A percentile compares a stretch with the other conserved stretches of the same genome.
These are phyloP conservation scores for Cafeteria roenbergensis DNA, from an alignment of 108 stramenopile species.

Conservation along the genomic window DNA sequence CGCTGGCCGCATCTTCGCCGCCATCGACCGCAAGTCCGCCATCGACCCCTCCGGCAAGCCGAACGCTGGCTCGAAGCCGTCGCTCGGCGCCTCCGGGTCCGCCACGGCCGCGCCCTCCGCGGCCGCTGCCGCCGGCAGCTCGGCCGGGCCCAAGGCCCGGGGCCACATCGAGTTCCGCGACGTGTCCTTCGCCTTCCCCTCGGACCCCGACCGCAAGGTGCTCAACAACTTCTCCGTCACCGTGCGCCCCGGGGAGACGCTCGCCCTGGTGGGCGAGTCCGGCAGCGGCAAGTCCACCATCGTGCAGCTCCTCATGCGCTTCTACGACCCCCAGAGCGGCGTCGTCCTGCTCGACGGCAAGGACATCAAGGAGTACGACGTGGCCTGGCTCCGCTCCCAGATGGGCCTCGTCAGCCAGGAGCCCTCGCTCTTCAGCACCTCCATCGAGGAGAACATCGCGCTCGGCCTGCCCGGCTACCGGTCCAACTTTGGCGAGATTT, in stretches of 20 bases:
- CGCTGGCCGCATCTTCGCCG: conserved; percentile 13
- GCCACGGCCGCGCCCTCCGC: too few species aligned
- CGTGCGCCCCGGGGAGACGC: conserved; percentile 59
- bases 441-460: conserved; percentile 69
- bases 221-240: conserved; percentile 51
- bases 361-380: conserved; percentile 63
- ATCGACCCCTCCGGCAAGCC: too few species aligned
- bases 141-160: conserved; percentile 19
- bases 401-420: conserved; percentile 86
- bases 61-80: too few species aligned
- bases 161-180: conserved; percentile 50
- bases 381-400: conserved; percentile 51
- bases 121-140: too few species aligned
- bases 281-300: conserved; percentile 77
- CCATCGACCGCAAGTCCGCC: conserved; percentile 12
- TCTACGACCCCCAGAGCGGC: conserved; percentile 70
- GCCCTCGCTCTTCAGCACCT: conserved; percentile 71
- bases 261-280: conserved; percentile 74
- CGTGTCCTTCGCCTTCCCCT: conserved; percentile 75
- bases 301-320: conserved; percentile 70
- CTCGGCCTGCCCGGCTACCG: conserved; percentile 49
- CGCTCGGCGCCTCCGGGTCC: too few species aligned
- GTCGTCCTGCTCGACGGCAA: conserved; percentile 61
- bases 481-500: conserved; percentile 8
- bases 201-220: conserved; percentile 59